Percentiles rank a stretch among this genome's conserved stretches.
Conservation (phyloP, 495 filamentous ascomycete species). For the Cenococcum geophilum region DNA sequence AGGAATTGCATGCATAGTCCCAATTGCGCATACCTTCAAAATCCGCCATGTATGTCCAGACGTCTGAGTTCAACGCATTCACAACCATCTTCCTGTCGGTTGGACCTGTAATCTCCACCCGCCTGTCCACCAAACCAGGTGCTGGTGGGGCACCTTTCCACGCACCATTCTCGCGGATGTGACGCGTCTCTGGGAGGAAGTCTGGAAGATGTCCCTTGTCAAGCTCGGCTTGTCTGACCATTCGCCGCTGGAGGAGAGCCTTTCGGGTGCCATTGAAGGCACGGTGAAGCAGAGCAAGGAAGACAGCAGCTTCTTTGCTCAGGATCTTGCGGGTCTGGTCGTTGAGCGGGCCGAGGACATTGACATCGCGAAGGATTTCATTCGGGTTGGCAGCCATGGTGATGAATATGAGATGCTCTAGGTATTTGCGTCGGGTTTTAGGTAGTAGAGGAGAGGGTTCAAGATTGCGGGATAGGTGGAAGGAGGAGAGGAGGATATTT, state of each 20-base stretch:
- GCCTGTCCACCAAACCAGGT: slow-evolving; percentile 85
- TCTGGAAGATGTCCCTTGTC: slow-evolving; percentile 88
- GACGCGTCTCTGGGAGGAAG: slow-evolving; percentile 93
- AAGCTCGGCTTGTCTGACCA: slow-evolving; percentile 84
- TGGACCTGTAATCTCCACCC: slow-evolving; percentile 98
- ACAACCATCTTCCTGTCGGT: slow-evolving; percentile 99
- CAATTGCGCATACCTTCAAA: slow-evolving; percentile 66
- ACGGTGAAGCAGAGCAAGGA: slow-evolving; percentile 88
- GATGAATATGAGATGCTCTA: neutral
- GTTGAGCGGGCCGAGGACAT: slow-evolving; percentile 69
- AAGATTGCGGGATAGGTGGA: neutral
- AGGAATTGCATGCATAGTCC: neutral
- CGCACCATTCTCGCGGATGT: slow-evolving; percentile 88
- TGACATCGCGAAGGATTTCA: slow-evolving; percentile 76
- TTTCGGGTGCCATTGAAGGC: slow-evolving; percentile 91
- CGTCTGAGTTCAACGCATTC: slow-evolving; percentile 93
- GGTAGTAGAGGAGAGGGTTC: neutral
- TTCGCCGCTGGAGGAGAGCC: slow-evolving; percentile 77
- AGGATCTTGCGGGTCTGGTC: slow-evolving; percentile 84
- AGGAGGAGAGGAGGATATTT: neutral
- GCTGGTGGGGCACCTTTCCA: slow-evolving; percentile 95
- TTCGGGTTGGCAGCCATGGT: slow-evolving; percentile 44
- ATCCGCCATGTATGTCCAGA: slow-evolving; percentile 99
- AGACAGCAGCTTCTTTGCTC: slow-evolving; percentile 82
- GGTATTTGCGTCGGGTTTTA: neutral